These are phyloP conservation scores for Syncephalastrum sp. DNA, from an alignment of 371 early-diverging fungal genomes.

Conservation along the genomic window DNA sequence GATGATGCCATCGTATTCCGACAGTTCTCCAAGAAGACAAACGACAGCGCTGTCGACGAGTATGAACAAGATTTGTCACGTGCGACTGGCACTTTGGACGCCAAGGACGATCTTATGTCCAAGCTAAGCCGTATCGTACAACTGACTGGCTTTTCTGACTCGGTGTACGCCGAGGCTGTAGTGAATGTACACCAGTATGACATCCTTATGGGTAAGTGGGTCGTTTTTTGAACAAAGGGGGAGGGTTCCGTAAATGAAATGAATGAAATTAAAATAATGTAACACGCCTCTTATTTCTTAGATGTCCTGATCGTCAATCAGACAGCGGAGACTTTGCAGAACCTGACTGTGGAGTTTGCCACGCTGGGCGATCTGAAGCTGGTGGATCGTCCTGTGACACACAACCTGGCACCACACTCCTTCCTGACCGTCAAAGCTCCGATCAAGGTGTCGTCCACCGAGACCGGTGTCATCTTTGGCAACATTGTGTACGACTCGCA, in stretches of 20 bases:
- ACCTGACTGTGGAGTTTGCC: constrained; percentile 95
- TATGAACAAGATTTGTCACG: constrained; percentile 86
- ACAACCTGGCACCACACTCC: constrained; percentile 89
- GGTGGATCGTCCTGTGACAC: constrained; percentile 91
- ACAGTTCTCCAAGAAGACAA: constrained; percentile 77
- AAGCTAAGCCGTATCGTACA: constrained; percentile 93
- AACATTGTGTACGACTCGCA: constrained; percentile 96
- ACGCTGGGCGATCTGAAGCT: constrained; percentile 96
- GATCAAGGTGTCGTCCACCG: constrained; percentile 97
- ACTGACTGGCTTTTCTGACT: constrained; percentile 97
- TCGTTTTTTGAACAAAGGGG: not conserved
- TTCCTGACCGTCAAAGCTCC: constrained; percentile 94
- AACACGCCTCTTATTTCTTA: constrained; percentile 9
- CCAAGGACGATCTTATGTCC: constrained; percentile 76
- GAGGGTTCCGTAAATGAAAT: not conserved
- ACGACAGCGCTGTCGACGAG: constrained; percentile 69
- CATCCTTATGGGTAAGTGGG: constrained; percentile 75
- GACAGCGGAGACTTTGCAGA: constrained; percentile 94
- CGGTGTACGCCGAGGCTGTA: constrained; percentile 98
- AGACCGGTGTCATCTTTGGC: constrained; percentile 97
- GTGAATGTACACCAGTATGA: constrained; percentile 96
- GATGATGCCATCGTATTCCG: constrained; percentile 90
- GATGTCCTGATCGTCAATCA: constrained; percentile 99
- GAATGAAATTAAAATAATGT: not conserved
- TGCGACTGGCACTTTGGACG: constrained; percentile 78